Conservation (phyloP, 345 rosid genomes). For the Eutrema yunnanense region DNA sequence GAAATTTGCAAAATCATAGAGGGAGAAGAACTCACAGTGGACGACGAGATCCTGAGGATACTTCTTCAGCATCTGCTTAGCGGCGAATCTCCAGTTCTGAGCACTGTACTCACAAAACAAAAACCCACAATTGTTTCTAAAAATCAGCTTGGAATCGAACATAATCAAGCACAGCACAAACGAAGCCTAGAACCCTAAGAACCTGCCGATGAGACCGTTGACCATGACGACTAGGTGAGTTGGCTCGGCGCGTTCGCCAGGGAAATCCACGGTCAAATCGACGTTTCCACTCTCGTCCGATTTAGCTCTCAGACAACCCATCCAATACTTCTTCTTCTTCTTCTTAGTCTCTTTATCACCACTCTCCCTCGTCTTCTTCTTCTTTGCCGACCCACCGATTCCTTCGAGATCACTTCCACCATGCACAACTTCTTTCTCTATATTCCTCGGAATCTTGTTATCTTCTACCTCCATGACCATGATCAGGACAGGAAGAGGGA, state of each 20-base stretch:
- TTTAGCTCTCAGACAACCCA: slow-evolving; percentile 53
- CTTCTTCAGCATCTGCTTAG: slow-evolving; percentile 56
- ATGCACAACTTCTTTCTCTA: neutral
- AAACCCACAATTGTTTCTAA: neutral
- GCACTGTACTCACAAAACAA: slow-evolving; percentile 37
- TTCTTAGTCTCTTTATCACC: neutral
- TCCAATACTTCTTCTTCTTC: slow-evolving; percentile 18
- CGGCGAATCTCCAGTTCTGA: slow-evolving; percentile 69
- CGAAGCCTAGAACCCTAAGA: neutral
- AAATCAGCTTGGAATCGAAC: neutral
- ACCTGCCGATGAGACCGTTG: slow-evolving; percentile 91
- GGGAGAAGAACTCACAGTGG: slow-evolving; percentile 50
- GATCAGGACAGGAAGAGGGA: neutral
- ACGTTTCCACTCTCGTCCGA: slow-evolving; percentile 41
- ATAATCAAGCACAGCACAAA: slow-evolving; percentile 4
- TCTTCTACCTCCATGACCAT: slow-evolving; percentile 12
- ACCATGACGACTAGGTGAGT: slow-evolving; percentile 76
- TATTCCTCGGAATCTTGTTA: neutral
- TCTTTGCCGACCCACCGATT: neutral
- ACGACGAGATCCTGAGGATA: slow-evolving; percentile 58
- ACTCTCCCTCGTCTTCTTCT: slow-evolving; percentile 9
- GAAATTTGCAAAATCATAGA: neutral
- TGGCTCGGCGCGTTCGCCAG: slow-evolving; percentile 39
- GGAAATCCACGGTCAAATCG: slow-evolving; percentile 42
- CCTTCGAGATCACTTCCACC: neutral